phyloP scores from a whole-genome alignment of 2,329 filamentous ascomycete genomes.

The Penicillium sp. region DNA sequence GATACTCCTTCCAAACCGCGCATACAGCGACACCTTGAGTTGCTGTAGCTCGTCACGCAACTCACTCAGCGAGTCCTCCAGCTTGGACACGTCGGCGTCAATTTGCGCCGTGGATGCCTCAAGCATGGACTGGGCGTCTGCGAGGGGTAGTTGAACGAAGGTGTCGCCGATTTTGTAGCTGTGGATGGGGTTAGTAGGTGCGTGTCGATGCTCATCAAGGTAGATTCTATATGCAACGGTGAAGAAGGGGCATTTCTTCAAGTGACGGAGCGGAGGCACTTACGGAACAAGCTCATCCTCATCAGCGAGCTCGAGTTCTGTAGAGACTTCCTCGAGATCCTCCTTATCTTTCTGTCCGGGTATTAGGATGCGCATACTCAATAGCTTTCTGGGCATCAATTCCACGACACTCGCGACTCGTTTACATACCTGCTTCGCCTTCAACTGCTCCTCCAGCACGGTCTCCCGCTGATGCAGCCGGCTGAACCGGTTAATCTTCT shows the following conservation, averaged over 20 bases:
- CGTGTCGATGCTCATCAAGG: neutral
- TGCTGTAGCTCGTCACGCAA: slow-evolving; percentile 85
- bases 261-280: slow-evolving; percentile 46
- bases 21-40: slow-evolving; percentile 90
- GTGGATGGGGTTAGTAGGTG: slow-evolving; percentile 5
- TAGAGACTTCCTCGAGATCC: slow-evolving; percentile 89
- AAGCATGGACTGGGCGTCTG: slow-evolving; percentile 86
- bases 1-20: slow-evolving; percentile 93
- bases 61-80: slow-evolving; percentile 75
- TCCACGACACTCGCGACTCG: neutral
- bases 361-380: slow-evolving; percentile 3
- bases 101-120: slow-evolving; percentile 69
- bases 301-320: slow-evolving; percentile 89
- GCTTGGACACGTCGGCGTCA: slow-evolving; percentile 70
- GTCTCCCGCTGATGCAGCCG: slow-evolving; percentile 86
- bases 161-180: slow-evolving; percentile 97
- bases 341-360: slow-evolving; percentile 87
- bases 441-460: slow-evolving; percentile 75
- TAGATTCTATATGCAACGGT: neutral
- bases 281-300: slow-evolving; percentile 93
- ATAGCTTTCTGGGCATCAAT: neutral
- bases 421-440: slow-evolving; percentile 65
- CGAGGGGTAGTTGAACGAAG: slow-evolving; percentile 82
- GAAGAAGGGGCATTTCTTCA: slow-evolving; percentile 9
- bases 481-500: slow-evolving; percentile 98